These are phyloP conservation scores for Cystofilobasidium bisporidii DNA, from an alignment of 768 basidiomycete genomes.

Conservation along the genomic window DNA sequence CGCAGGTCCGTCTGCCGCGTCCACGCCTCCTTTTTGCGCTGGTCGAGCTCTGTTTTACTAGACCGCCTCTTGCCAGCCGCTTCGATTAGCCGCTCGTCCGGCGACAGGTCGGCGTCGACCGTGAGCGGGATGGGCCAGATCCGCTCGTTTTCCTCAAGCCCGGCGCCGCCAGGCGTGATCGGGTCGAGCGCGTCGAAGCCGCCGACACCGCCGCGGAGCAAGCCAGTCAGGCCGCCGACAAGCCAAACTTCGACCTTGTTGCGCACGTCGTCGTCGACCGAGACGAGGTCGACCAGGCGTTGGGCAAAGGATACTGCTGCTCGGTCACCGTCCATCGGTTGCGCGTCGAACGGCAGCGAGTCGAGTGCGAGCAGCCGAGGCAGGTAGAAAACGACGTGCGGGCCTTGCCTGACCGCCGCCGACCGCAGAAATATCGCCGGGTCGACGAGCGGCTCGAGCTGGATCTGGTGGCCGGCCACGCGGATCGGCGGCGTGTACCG, in stretches of 20 bases:
- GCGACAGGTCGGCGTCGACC: background rate
- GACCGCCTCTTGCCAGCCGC: background rate
- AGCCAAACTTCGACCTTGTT: constrained; percentile 27
- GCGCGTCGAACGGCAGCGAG: background rate
- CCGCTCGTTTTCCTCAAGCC: background rate
- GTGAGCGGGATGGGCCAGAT: background rate
- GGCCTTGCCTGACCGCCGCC: constrained; percentile 10
- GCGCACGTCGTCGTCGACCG: constrained; percentile 18
- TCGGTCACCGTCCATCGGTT: background rate
- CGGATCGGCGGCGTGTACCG: background rate
- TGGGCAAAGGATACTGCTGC: constrained; percentile 19
- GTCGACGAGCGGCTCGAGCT: constrained; percentile 16
- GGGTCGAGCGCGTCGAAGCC: background rate
- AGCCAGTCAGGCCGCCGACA: constrained; percentile 1
- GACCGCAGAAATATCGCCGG: constrained; percentile 16
- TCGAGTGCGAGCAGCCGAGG: constrained; percentile 13
- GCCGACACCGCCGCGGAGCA: background rate
- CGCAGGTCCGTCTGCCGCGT: constrained; percentile 34
- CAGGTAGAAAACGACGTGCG: constrained; percentile 24
- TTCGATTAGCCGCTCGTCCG: background rate
- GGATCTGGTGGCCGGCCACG: background rate
- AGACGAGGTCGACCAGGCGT: constrained; percentile 28
- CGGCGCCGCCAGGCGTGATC: background rate
- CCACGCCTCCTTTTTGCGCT: constrained; percentile 27
- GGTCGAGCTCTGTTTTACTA: background rate